Evolutionary conservation across 169 alveolate genomes (phyloP), one percentile per base, ranked within the genome.

Genomic region (Cryptosporidium tyzzeri): DNA sequence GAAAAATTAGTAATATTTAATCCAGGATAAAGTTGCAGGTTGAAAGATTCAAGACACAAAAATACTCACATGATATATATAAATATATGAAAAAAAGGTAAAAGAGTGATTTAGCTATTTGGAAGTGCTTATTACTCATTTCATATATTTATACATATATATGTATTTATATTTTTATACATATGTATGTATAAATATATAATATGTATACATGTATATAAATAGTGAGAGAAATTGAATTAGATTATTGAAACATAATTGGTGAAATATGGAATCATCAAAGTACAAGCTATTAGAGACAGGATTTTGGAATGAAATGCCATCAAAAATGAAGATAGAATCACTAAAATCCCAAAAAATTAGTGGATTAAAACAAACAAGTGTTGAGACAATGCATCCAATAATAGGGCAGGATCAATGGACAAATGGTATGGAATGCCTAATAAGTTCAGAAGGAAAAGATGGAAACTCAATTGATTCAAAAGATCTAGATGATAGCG

Each of bases 351-450:
- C 85, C 21, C 68, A 53, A 3, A 70, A 68, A 37, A 68, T 12
- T 68, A 35, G 44, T 33, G 65, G 65, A 58, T 9, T 10, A 39
- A 39, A 35, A 35, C 41, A 70, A 41, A 44, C 37, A 51, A 55
- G 35, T 29, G 58, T 5, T 7, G 71, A 74, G 18, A 74, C 86
- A 31, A 74, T 74, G n/a, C 86, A 74, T 33, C 86, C 86, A 61
- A 74, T 74, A 58, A 74, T 74, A 74, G 59, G 65, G 18, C 21
- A 59, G 1, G 59, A 53, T 16, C 85, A 71, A 14, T 74, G 86
- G 86, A 1, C 55, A 16, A 37, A n/a, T n/a, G 61, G 41, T n/a
- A 55, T 74, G 62, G 71, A 33, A 16, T 58, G 35, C 58, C 29
- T 74, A 23, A 18, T 59, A 12, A 61, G 37, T 58, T 48, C 55